Evolutionary conservation across 1,284 basidiomycete species (phyloP), one percentile per base, ranked within the genome.

Genomic region (Austroboletus sp.): DNA sequence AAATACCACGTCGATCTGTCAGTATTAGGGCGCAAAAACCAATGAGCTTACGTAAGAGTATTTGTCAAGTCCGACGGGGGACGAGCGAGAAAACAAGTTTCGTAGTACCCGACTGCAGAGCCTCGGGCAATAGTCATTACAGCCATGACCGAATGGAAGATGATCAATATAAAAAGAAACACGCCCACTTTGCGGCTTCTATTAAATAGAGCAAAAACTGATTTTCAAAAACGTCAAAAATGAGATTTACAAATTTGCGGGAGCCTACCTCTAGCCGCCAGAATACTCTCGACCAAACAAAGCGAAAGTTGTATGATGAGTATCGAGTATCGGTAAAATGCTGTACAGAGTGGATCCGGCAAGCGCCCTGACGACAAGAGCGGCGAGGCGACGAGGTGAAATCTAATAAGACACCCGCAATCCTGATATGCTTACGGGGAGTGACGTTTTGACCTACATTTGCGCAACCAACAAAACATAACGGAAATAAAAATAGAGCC

Each of bases 201-300:
- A 35, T 60, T 56, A 33, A 60, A 65, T 4, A 63, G 29, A 2
- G 55, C 55, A 36, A 42, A 60, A 17, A 60, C 61, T 63, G 21
- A 5, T 7, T 16, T 9, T 15, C 9, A 6, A 34, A 31, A 26
- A 11, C 0, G 26, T 27, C 26, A 27, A 27, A 26, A 27, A 11
- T 11, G 11, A 3, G 26, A 11, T 17, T 8, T 13, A 13, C 19
- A 13, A 26, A 19, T 6, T 27, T n/a, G n/a, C 10, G 0, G 4
- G n/a, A n/a, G 12, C 61, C 42, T 6, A 62, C 63, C 45, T 49
- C 60, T 47, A 3, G 32, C 8, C 9, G 48, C 49, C 40, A 60
- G 42, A n/a, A 55, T 45, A 9, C 46, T 13, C 9, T 56, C 45
- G 13, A 58, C 9, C 23, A 47, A 36, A 23, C 40, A 53, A 16